These are phyloP conservation scores for Chenopodium suecicum DNA, from an alignment of 148 eudicot species.

Conservation along the genomic window DNA sequence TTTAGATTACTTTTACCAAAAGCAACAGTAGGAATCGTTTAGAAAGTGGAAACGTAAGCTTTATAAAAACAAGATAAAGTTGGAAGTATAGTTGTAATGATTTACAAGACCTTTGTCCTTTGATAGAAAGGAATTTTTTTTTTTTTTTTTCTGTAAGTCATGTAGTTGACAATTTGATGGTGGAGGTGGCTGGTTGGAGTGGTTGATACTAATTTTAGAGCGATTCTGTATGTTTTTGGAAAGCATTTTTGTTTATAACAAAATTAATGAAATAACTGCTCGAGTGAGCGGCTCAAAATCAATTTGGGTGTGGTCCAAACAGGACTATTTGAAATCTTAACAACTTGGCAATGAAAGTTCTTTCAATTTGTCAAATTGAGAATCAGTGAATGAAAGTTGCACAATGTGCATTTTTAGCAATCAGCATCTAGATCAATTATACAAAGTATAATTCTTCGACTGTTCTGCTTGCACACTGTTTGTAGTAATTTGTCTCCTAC, in stretches of 20 bases:
- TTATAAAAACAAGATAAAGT: neutral
- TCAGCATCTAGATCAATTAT: no score
- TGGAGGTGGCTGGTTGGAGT: neutral
- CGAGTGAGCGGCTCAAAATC: neutral
- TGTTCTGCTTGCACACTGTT: no score
- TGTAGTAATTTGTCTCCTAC: neutral
- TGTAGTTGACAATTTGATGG: neutral
- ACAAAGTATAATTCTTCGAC: no score
- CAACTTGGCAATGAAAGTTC: neutral
- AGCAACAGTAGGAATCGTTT: neutral
- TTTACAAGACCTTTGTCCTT: neutral
- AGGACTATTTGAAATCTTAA: neutral
- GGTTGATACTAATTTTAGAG: neutral
- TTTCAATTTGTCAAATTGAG: neutral
- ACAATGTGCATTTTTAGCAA: neutral
- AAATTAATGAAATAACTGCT: neutral
- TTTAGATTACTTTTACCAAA: neutral
- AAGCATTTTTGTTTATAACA: slow-evolving; percentile 5
- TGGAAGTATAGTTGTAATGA: neutral
- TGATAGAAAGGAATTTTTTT: neutral
- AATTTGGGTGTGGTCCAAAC: slow-evolving; percentile 6
- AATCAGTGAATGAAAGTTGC: neutral
- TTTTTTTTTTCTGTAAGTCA: neutral
- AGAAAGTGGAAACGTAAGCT: neutral
- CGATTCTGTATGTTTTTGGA: neutral